Evolutionary conservation across 2,329 filamentous ascomycete species (phyloP), one percentile per base, ranked within the genome.

Genomic region (Davidsoniella eucalypti): DNA sequence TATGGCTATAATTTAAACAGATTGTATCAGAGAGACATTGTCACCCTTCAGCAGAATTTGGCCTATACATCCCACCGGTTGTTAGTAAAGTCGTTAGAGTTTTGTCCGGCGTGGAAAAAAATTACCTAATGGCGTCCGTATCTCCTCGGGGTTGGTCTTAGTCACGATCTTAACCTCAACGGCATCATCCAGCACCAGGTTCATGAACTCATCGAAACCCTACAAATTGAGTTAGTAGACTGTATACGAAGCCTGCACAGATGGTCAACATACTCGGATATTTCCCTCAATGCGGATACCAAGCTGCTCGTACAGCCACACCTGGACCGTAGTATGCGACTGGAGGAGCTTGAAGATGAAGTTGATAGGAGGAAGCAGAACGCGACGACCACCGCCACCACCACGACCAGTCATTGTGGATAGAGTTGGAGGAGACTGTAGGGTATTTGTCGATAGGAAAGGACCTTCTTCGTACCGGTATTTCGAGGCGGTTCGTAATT

Each of bases 201-300:
- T 98, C 88, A 98, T 95, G 69, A 96, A 98, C 67, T 98, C 92
- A 64, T 98, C 92, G 58, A 98, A 98, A 12, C 92, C 88, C 87
- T 94, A 55, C 1, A 40, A 23, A n/a, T 6, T n/a, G 16, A 46
- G 52, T 61, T 50, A 61, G 57, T 44, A 12, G 18, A 21, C 16
- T n/a, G 14, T 47, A 18, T 33, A 36, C 17, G 36, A 21, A 10
- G 42, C 29, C 23, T 63, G 92, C 85, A 57, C 90, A 92, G 16
- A 36, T 39, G 14, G 2, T 29, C n/a, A 40, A 66, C 80, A 56
- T 65, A 94, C 90, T 61, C 92, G 78, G 57, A 98, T 94, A 69
- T 90, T 94, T 55, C 92, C 92, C 69, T 96, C 88, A 61, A 98
- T 95, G 54, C 92, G 76, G 61, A 94, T 88, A 12, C 81, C 80